Percentiles rank a stretch among this genome's conserved stretches.
Evolutionary conservation across 2,329 filamentous ascomycete species (phyloP).

Genomic region (Simplicillium aogashimaense): DNA sequence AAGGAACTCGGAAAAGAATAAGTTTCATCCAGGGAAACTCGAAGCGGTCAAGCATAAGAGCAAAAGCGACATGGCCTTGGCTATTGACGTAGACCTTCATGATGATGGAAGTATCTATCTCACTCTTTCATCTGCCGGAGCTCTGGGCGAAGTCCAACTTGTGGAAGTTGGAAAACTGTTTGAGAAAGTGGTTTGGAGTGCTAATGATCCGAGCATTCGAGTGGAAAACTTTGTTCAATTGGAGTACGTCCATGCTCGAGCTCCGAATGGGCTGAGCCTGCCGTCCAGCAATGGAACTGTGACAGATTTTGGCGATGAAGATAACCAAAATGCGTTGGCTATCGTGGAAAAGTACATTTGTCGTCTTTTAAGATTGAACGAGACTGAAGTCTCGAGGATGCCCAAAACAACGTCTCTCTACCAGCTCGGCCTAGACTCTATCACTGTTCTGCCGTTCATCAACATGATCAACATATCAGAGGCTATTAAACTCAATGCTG

Average conservation of each 20-base stretch:
- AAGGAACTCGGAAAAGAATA: not conserved
- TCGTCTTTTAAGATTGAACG: slow-evolving; percentile 6
- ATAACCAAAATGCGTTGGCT: slow-evolving; percentile 4
- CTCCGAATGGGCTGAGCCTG: too few species aligned
- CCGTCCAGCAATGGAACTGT: too few species aligned
- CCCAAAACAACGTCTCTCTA: slow-evolving; percentile 9
- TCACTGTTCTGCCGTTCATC: slow-evolving; percentile 12
- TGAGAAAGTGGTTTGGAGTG: slow-evolving; percentile 7
- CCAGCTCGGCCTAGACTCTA: slow-evolving; percentile 12
- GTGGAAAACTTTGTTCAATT: slow-evolving; percentile 7
- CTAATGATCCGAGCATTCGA: slow-evolving; percentile 1
- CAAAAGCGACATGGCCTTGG: slow-evolving; percentile 10
- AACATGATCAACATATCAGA: slow-evolving; percentile 4
- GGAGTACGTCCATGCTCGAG: not conserved
- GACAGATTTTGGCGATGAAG: not conserved
- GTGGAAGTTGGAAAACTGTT: slow-evolving; percentile 4
- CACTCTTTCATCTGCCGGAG: slow-evolving; percentile 7
- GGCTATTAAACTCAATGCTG: slow-evolving; percentile 8
- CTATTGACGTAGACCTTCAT: slow-evolving; percentile 12
- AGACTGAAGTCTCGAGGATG: slow-evolving; percentile 2
- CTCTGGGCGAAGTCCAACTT: not conserved
- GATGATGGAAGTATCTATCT: slow-evolving; percentile 9
- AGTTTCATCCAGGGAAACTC: slow-evolving; percentile 3
- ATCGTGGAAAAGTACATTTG: not conserved
- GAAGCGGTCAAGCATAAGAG: slow-evolving; percentile 6